These are phyloP conservation scores for Yamadazyma nakazawae DNA, from an alignment of 805 yeast species.

Conservation along the genomic window DNA sequence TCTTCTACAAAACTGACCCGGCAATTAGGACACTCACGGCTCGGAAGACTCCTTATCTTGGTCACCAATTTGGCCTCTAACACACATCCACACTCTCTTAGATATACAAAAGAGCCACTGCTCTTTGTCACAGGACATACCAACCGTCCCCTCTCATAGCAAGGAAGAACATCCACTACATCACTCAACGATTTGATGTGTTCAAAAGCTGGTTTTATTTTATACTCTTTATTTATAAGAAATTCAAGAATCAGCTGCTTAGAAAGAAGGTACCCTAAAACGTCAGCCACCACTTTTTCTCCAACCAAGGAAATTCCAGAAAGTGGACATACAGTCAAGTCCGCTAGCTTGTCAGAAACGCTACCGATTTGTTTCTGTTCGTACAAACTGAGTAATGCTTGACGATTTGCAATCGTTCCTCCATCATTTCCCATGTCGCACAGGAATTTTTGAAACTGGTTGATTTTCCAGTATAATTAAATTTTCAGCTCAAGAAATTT, in stretches of 20 bases:
- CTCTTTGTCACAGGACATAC: conserved; percentile 31
- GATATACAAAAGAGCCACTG: conserved; percentile 23
- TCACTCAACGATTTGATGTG: conserved; percentile 26
- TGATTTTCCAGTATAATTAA: background rate
- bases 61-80: conserved; percentile 23
- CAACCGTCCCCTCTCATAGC: conserved; percentile 19
- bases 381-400: conserved; percentile 42
- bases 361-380: background rate
- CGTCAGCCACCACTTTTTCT: conserved; percentile 63
- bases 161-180: conserved; percentile 21
- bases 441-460: background rate
- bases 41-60: conserved; percentile 13
- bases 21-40: conserved; percentile 32
- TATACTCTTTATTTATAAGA: conserved; percentile 38
- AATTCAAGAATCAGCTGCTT: conserved; percentile 61
- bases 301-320: conserved; percentile 36
- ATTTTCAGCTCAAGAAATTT: conserved; percentile 1
- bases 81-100: conserved; percentile 40
- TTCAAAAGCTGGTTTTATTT: conserved; percentile 13
- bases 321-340: conserved; percentile 41
- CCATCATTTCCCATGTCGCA: conserved; percentile 54
- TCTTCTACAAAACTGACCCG: conserved; percentile 17
- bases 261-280: conserved; percentile 59
- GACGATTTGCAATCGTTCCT: conserved; percentile 63
- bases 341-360: background rate